Percentiles rank a stretch among this genome's conserved stretches.
phyloP scores from a whole-genome alignment of 1,284 basidiomycete genomes.

The Abortiporus biennis region DNA sequence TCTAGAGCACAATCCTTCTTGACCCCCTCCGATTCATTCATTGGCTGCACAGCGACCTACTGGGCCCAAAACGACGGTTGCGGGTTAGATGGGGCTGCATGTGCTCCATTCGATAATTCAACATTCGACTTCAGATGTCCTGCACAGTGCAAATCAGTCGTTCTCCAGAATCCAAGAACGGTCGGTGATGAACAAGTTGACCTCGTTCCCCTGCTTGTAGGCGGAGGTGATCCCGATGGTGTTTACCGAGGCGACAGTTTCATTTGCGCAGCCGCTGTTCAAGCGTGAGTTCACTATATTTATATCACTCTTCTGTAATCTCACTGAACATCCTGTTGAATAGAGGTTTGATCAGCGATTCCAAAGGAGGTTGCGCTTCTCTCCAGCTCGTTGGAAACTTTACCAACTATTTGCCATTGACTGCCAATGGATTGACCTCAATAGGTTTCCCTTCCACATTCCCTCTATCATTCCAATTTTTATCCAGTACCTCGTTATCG shows the following conservation, averaged over 20 bases:
- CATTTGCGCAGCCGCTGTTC: slow-evolving; percentile 81
- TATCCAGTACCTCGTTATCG: slow-evolving; percentile 33
- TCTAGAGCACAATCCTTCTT: slow-evolving; percentile 67
- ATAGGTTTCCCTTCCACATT: slow-evolving; percentile 73
- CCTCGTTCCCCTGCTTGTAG: slow-evolving; percentile 75
- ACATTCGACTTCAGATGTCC: slow-evolving; percentile 79
- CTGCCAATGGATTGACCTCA: slow-evolving; percentile 62
- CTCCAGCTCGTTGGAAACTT: slow-evolving; percentile 68
- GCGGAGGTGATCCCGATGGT: slow-evolving; percentile 63
- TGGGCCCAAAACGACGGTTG: slow-evolving; percentile 71
- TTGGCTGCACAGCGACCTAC: slow-evolving; percentile 65
- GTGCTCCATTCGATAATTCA: slow-evolving; percentile 60
- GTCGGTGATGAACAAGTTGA: slow-evolving; percentile 65
- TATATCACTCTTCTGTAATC: slow-evolving; percentile 1
- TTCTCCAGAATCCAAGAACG: slow-evolving; percentile 72
- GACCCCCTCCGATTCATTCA: slow-evolving; percentile 54
- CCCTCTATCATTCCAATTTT: slow-evolving; percentile 52
- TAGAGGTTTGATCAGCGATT: slow-evolving; percentile 59
- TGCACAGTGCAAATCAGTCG: slow-evolving; percentile 60
- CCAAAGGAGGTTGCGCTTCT: slow-evolving; percentile 73
- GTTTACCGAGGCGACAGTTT: slow-evolving; percentile 85
- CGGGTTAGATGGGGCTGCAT: slow-evolving; percentile 66
- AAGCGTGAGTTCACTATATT: slow-evolving; percentile 55
- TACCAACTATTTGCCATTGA: slow-evolving; percentile 56
- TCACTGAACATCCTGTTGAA: slow-evolving; percentile 35